Evolutionary conservation across 2,329 filamentous ascomycete genomes (phyloP).

Genomic region (Domatiomyces catenatus): DNA sequence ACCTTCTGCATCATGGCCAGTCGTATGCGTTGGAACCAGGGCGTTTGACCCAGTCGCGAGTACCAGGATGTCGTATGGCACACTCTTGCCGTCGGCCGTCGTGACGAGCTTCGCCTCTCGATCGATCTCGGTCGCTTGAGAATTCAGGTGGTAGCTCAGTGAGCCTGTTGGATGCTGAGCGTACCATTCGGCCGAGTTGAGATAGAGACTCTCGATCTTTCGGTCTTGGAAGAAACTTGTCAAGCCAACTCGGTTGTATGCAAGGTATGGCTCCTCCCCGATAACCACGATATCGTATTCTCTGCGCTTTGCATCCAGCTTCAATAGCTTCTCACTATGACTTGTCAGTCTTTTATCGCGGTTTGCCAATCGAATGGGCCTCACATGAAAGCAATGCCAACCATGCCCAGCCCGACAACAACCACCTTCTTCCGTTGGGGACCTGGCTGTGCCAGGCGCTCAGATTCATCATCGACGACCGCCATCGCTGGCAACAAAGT

Average conservation of each 20-base stretch:
- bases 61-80: slow-evolving; percentile 66
- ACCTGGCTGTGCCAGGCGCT: slow-evolving; percentile 13
- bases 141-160: slow-evolving; percentile 62
- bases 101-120: slow-evolving; percentile 49
- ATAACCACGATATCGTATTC: slow-evolving; percentile 74
- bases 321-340: slow-evolving; percentile 69
- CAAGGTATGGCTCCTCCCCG: slow-evolving; percentile 73
- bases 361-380: slow-evolving; percentile 21
- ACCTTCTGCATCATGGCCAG: slow-evolving; percentile 62
- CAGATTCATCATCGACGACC: slow-evolving; percentile 14
- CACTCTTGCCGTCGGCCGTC: slow-evolving; percentile 52
- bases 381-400: slow-evolving; percentile 76
- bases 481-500: slow-evolving; percentile 20
- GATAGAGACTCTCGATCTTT: slow-evolving; percentile 70
- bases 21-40: slow-evolving; percentile 54
- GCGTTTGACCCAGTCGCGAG: slow-evolving; percentile 79
- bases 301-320: slow-evolving; percentile 58
- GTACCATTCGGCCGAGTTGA: slow-evolving; percentile 77
- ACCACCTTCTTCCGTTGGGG: slow-evolving; percentile 51
- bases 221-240: slow-evolving; percentile 82
- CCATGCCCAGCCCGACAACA: slow-evolving; percentile 82
- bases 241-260: slow-evolving; percentile 80
- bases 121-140: slow-evolving; percentile 53
- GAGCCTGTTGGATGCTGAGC: slow-evolving; percentile 49
- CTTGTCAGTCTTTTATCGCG: not conserved